phyloP scores from a whole-genome alignment of 1,284 basidiomycete species.

The Cutaneotrichosporon cutaneum region DNA sequence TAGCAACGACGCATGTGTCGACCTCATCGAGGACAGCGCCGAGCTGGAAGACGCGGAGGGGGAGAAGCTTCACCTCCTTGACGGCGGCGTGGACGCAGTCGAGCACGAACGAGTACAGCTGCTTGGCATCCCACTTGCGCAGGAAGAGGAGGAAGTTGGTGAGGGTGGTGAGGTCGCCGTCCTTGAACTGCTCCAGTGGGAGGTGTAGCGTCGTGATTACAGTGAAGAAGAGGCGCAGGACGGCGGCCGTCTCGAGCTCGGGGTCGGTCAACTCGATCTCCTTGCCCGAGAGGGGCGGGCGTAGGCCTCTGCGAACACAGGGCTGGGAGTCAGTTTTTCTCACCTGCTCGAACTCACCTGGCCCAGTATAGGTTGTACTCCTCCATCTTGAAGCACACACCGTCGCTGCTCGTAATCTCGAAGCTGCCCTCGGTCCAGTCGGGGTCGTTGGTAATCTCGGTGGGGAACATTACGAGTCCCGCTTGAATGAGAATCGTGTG shows the following conservation, averaged over 20 bases:
- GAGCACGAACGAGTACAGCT: not conserved
- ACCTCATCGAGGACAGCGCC: not conserved
- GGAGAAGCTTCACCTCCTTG: not conserved
- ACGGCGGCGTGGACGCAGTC: not conserved
- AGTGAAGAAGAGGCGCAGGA: slow-evolving; percentile 1
- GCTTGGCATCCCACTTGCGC: not conserved
- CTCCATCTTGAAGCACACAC: slow-evolving; percentile 13
- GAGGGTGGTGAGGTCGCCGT: not conserved
- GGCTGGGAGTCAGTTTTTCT: not conserved
- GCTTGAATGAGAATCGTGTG: too few relatives aligned
- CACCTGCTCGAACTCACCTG: not conserved
- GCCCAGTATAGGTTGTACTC: slow-evolving; percentile 11
- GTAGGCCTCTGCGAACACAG: not conserved
- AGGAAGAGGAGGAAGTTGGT: slow-evolving; percentile 8
- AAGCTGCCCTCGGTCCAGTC: slow-evolving; percentile 17
- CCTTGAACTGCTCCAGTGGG: not conserved
- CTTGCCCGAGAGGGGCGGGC: not conserved
- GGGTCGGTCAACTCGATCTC: not conserved
- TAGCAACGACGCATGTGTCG: not conserved
- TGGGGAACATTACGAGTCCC: not conserved
- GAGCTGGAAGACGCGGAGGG: not conserved
- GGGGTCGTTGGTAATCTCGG: not conserved
- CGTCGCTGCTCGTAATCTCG: slow-evolving; percentile 15
- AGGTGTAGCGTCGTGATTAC: not conserved
- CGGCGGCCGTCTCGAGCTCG: not conserved